Evolutionary conservation across 2,329 filamentous ascomycete species (phyloP), one percentile per base, ranked within the genome.

Genomic region (Alternaria tenuissima): DNA sequence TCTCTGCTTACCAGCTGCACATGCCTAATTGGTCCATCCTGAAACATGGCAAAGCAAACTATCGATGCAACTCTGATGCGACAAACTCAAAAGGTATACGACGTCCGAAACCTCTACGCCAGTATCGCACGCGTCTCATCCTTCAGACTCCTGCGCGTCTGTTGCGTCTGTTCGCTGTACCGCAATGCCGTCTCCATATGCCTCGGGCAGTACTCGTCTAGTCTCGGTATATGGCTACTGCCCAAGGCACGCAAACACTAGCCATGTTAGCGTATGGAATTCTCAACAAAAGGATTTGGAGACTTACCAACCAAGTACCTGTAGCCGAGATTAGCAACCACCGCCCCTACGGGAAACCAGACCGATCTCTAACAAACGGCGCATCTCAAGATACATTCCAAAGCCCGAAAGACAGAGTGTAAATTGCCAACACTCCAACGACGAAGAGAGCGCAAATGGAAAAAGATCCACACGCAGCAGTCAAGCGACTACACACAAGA

Each of bases 151-250:
- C 34, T 26, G 41, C 53, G 18, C 8, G 11, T 72, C 64, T 1
- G 62, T 69, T 5, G 65, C 69, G 57, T 64, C 63, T 8, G 63
- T 70, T 12, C 71, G 46, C 57, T 68, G 69, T 52, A 72, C 67
- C 28, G 67, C 60, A 9, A 69, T 63, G 2, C 60, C 54, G 28
- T 71, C 63, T 8, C 67, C 69, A 59, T 89, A 88, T 64, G 85
- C 87, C 70, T 87, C 85, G 0, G 84, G 85, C 39, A 20, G 24
- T 24, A 42, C 20, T 22, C 20, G 39, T 42, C 39, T 24, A 42
- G 39, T 42, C 39, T 42, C 39, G 39, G 39, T 42, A 42, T 24
- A 42, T 9, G 20, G 20, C 39, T 42, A 11, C 48, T 77, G 69
- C 24, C 76, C 68, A 12, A 74, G 69, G 51, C 66, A 75, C 28